These are phyloP conservation scores for Cryptococcus sp. DNA, from an alignment of 1,284 basidiomycete genomes.

Conservation along the genomic window DNA sequence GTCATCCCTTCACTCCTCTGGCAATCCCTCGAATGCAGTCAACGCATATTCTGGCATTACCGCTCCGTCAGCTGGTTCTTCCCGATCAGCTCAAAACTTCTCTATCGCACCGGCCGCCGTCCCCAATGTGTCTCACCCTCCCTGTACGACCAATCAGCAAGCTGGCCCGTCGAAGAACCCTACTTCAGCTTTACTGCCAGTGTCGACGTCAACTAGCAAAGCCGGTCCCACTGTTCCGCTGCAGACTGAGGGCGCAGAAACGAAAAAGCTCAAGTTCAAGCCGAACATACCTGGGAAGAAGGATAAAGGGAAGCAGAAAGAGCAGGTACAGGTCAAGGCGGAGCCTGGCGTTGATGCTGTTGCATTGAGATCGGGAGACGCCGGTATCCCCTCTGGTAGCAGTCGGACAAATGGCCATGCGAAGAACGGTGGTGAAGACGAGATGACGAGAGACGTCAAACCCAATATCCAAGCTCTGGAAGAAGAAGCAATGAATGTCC, in stretches of 20 bases:
- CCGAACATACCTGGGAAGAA: constrained; percentile 12
- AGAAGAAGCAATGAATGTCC: not conserved
- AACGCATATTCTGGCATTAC: no score
- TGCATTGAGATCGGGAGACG: not conserved
- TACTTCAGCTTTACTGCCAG: not conserved
- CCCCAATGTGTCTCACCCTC: not conserved
- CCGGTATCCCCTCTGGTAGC: not conserved
- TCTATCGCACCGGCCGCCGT: no score
- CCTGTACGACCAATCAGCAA: not conserved
- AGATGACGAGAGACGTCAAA: not conserved
- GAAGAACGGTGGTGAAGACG: constrained; percentile 5
- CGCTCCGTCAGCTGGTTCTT: no score
- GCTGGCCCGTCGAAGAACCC: not conserved
- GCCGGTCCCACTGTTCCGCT: no score
- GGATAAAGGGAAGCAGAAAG: constrained; percentile 5
- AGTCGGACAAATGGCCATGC: not conserved
- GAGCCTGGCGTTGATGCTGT: constrained; percentile 3
- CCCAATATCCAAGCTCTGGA: not conserved
- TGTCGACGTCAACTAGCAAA: not conserved
- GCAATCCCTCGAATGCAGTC: no score
- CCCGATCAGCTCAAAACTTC: no score
- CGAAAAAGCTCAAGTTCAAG: constrained; percentile 13
- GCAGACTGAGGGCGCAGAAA: not conserved
- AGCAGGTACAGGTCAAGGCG: not conserved
- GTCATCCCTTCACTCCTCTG: no score